Conservation (phyloP, 768 basidiomycete species). For the Collybia sp. region DNA sequence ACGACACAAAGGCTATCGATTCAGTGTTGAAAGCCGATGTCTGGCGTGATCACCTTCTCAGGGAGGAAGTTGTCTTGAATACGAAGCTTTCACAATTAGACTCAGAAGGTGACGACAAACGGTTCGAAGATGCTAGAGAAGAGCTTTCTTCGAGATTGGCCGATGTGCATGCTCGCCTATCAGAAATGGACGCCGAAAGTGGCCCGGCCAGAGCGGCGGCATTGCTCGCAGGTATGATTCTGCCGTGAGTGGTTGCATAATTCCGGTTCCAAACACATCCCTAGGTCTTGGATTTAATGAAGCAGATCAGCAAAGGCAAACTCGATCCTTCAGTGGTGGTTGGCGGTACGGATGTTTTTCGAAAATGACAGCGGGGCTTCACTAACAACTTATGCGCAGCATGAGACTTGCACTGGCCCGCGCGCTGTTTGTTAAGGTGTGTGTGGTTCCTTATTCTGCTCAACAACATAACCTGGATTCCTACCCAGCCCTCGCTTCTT, state of each 20-base stretch:
- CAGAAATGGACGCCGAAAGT: conserved; percentile 99
- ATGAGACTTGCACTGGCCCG: conserved; percentile 96
- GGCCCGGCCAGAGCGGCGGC: conserved; percentile 93
- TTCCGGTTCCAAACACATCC: not conserved
- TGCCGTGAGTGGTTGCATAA: not conserved
- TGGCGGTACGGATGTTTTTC: conserved; percentile 59
- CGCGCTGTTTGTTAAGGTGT: conserved; percentile 92
- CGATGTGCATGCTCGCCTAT: conserved; percentile 84
- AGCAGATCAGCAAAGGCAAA: conserved; percentile 77
- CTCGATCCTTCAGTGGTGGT: conserved; percentile 90
- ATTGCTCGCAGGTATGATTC: conserved; percentile 68
- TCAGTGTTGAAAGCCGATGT: conserved; percentile 99
- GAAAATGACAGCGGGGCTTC: not conserved
- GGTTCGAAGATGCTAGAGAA: conserved; percentile 81
- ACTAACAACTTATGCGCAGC: conserved; percentile 29
- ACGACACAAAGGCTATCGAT: conserved; percentile 88
- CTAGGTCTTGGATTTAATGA: conserved; percentile 89
- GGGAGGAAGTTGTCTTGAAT: conserved; percentile 79
- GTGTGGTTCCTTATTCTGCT: not conserved
- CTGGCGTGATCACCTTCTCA: conserved; percentile 90
- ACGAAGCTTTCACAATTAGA: conserved; percentile 70
- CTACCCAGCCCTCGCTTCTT: conserved; percentile 58
- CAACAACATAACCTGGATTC: not conserved
- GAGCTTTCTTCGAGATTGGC: conserved; percentile 77
- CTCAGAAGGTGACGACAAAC: conserved; percentile 67